Evolutionary conservation across 1,139 yeast genomes (phyloP), one percentile per base, ranked within the genome.

Genomic region (Meyerozyma athensensis): DNA sequence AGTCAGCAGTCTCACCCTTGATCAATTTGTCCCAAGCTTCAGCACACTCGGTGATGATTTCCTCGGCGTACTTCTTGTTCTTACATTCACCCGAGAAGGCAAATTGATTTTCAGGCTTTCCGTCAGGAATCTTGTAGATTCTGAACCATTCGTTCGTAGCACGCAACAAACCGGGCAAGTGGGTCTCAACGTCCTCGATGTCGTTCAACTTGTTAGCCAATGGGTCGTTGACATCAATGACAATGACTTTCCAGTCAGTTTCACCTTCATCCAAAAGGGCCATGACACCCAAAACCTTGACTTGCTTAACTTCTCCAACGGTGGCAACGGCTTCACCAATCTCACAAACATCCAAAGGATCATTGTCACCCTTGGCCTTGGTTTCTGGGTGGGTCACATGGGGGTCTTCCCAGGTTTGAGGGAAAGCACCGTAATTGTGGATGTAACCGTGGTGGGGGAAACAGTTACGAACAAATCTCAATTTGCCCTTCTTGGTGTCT

Each of bases 231-330:
- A 77, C 74, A 53, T 89, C 90, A 49, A 92, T 86, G 35, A 79
- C 95, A 51, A 92, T 81, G 44, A 92, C 74, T 69, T 92, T 92
- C 98, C 98, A 92, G 67, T 92, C 98, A 43, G 96, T 76, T 67
- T 92, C 98, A 48, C 97, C 97, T 63, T 90, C 97, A 57, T 92
- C 98, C 45, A 92, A 81, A 54, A 92, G 73, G 5, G 97, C 97
- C 74, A 92, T 74, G 43, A 90, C 86, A 39, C 98, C 98, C 43
- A 92, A 73, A 4, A 92, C 81, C 69, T 92, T 92, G 47, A 89
- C 97, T 58, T 76, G 83, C 68, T 80, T 82, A 49, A 84, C 72
- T 61, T 81, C 83, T 45, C 94, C 94, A 31, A 86, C 73, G 46
- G 77, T 69, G 32, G 90, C 79, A 55, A 76, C 71, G 45, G 57